Base-by-base conservation (phyloP, 352 stramenopile genomes). In the Globisporangium iwayamae region DNA sequence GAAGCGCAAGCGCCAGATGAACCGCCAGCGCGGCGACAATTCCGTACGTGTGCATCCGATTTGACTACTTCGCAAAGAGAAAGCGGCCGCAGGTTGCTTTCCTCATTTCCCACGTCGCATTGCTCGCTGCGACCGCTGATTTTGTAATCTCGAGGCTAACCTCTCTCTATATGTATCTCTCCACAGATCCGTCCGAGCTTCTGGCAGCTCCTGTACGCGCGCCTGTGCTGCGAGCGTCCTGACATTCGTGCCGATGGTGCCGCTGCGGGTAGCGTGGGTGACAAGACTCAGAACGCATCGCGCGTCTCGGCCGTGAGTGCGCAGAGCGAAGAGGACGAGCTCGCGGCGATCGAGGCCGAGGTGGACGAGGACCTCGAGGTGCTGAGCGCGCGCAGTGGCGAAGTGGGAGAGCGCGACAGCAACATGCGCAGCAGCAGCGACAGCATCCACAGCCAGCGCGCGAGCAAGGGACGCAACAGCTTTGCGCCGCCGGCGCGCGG, bases 321-420 rank as follows among this genome's bases (percentile, higher is more conserved):
- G n/a, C 78, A 75, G 38, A 89, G 74, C 70, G 78, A 89, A 59
- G 76, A 84, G 56, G 81, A 91, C 47, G 79, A 89, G 56, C 62
- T 84, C 56, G 81, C 79, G 57, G 80, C 62, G 30, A 93, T 93
- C 54, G 79, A 90, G 72, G 81, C 81, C 52, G 81, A 91, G 61
- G 84, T 93, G 47, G 84, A 93, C 60, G 84, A 93, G 28, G 83
- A 87, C 62, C 72, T 93, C 46, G 84, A 93, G 48, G 80, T 93
- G 20, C 69, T 90, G 25, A 93, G 84, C 66, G 78, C 74, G n/a
- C 79, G 78, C 63, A 91, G 81, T 51, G 76, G 81, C 30, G 81
- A 89, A 51, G 75, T 78, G 34, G 70, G 70, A 56, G 74, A 83
- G 56, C 75, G 74, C 36, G 69, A 70, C 62, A 82, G 70, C 43